phyloP scores from a whole-genome alignment of 2,329 filamentous ascomycete species.

The Venturia effusa region DNA sequence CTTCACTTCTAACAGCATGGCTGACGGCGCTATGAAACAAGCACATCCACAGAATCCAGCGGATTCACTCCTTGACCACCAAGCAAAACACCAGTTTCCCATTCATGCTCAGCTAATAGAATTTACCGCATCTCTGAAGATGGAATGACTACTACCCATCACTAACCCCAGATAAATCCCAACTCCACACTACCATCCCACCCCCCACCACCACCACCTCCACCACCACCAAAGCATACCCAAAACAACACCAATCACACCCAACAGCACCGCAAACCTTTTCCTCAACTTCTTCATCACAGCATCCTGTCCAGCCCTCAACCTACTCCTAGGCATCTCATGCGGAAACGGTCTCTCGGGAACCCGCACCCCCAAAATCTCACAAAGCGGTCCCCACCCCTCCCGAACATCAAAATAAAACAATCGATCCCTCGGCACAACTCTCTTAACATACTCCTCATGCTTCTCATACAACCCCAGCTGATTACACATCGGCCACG shows the following conservation, averaged over 20 bases:
- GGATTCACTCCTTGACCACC: too few relatives aligned
- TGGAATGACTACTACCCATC: too few relatives aligned
- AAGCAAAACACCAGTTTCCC: too few relatives aligned
- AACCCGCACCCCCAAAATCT: slow-evolving; percentile 15
- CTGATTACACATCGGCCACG: slow-evolving; percentile 9
- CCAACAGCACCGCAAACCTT: background rate
- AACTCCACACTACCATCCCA: too few relatives aligned
- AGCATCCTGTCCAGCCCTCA: background rate
- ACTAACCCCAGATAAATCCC: too few relatives aligned
- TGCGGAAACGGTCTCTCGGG: slow-evolving; percentile 9
- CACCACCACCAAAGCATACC: background rate
- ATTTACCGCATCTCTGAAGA: too few relatives aligned
- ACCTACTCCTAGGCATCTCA: background rate
- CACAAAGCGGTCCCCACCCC: slow-evolving; percentile 14
- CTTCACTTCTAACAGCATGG: too few relatives aligned
- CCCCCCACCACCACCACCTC: background rate
- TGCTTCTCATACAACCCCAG: slow-evolving; percentile 13
- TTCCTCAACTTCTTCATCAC: background rate
- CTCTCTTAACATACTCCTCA: slow-evolving; percentile 15
- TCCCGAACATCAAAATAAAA: slow-evolving; percentile 14
- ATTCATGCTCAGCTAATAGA: too few relatives aligned
- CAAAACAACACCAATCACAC: background rate
- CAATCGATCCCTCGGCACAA: slow-evolving; percentile 15
- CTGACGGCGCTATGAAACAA: too few relatives aligned
- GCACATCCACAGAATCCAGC: too few relatives aligned